Conservation (phyloP, 495 filamentous ascomycete species). For the Saxophila tyrrhenica region DNA sequence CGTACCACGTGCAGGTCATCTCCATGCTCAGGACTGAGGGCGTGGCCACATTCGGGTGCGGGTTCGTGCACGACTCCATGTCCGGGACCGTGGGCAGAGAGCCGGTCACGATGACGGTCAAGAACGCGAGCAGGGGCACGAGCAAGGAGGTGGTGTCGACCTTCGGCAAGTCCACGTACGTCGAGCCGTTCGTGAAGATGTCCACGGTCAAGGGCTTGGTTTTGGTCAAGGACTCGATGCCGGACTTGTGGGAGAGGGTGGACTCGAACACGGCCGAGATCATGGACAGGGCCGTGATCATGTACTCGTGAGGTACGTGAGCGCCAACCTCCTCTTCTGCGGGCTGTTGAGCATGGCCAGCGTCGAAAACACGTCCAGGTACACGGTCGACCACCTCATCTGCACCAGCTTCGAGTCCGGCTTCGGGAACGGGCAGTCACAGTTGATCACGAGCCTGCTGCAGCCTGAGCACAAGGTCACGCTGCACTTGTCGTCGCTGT, state of each 20-base stretch:
- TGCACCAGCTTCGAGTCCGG: background rate
- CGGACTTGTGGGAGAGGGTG: too few species aligned
- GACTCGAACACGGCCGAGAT: too few species aligned
- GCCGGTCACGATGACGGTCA: background rate
- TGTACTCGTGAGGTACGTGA: too few species aligned
- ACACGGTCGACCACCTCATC: background rate
- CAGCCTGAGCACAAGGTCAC: background rate
- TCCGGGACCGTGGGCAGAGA: background rate
- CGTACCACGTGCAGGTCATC: background rate
- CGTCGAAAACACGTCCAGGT: background rate
- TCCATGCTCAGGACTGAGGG: background rate
- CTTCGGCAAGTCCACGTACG: background rate
- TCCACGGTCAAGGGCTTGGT: background rate
- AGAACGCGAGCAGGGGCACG: background rate
- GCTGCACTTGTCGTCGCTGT: background rate
- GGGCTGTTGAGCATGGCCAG: too few species aligned
- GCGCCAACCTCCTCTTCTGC: too few species aligned
- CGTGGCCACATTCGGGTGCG: background rate
- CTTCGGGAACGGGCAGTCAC: background rate
- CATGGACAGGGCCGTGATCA: too few species aligned
- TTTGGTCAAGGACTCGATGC: too few species aligned
- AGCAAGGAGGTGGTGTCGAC: background rate
- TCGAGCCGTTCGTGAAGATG: background rate
- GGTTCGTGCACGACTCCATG: background rate
- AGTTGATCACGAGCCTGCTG: background rate